Base-by-base conservation (phyloP, 805 yeast species). In the Starmera quercuum region DNA sequence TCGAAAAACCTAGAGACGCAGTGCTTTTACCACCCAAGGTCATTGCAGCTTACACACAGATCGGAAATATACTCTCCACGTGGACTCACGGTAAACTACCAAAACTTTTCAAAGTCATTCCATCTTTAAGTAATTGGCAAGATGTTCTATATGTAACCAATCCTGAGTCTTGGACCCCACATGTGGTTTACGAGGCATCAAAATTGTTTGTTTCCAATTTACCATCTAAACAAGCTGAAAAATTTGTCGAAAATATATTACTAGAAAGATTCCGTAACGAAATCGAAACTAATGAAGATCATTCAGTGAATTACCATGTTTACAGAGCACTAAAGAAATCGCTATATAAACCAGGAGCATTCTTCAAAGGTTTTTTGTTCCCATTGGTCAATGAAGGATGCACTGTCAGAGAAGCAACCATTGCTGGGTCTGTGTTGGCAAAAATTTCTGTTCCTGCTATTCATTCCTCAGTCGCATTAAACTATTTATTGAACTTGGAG, bases 1-100 rank as follows among this genome's bases (percentile, higher is more conserved):
- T 38, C 17, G 58, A 55, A 46, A 67, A 63, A 56, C 75, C 69
- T 12, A 63, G 55, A 15, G 90, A 85, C 47, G 85, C 80, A 33
- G 96, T 90, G 4, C 69, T 83, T 46, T 68, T 92, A 38, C 98
- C 99, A 6, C 96, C 96, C 37, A 88, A 92, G 56, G 97, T 92
- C 36, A 87, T 92, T 49, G 87, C 83, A 43, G 97, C 96, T 1
- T 92, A 90, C 56, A 80, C 85, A 31, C 85, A 85, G 53, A 90
- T 92, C 30, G 97, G 97, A 7, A 78, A 78, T 45, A 78, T 90
- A 33, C 66, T 92, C 39, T 71, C 86, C 15, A 77, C 94, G 5
- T 92, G 94, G 75, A 82, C 88, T 26, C 95, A 92, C 51, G 99
- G 98, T 32, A 88, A 88, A 59, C 68, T 92, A 34, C 98, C 98